Conservation (phyloP, 352 stramenopile genomes). For the Pythium monospermum region DNA sequence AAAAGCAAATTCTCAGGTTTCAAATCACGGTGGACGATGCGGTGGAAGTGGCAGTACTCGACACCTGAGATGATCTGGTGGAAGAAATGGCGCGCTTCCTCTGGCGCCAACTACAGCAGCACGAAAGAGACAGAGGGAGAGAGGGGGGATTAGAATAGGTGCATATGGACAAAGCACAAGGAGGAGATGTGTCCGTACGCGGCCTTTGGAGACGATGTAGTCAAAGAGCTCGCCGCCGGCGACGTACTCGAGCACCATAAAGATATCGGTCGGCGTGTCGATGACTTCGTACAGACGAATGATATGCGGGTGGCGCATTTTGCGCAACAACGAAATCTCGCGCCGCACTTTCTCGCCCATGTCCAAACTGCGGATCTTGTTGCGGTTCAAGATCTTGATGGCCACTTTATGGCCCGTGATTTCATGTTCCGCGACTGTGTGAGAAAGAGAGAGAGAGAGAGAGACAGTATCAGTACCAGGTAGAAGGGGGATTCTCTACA, state of each 20-base stretch:
- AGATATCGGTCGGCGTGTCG: constrained; percentile 98
- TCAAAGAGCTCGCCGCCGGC: constrained; percentile 95
- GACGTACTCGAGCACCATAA: constrained; percentile 94
- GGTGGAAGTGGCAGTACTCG: constrained; percentile 99
- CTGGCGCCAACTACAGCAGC: constrained; percentile 89
- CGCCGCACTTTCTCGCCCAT: constrained; percentile 99
- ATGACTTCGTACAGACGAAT: constrained; percentile 99
- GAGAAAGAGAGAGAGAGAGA: background rate
- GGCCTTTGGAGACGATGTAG: constrained; percentile 98
- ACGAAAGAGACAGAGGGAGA: background rate
- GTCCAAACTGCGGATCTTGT: constrained; percentile 98
- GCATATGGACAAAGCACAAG: no score
- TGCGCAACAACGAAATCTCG: constrained; percentile 98
- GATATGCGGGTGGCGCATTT: constrained; percentile 99
- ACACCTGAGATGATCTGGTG: constrained; percentile 98
- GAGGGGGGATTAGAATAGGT: background rate
- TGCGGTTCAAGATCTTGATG: constrained; percentile 99
- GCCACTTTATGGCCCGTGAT: constrained; percentile 98
- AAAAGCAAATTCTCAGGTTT: constrained; percentile 98
- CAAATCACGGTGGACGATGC: constrained; percentile 98
- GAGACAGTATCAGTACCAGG: no score
- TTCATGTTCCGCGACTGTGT: constrained; percentile 94
- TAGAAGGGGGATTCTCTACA: background rate
- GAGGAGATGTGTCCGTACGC: no score
- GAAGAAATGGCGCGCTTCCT: constrained; percentile 99